phyloP scores from a whole-genome alignment of 306 rosid genomes.

The Prosopis cineraria region DNA sequence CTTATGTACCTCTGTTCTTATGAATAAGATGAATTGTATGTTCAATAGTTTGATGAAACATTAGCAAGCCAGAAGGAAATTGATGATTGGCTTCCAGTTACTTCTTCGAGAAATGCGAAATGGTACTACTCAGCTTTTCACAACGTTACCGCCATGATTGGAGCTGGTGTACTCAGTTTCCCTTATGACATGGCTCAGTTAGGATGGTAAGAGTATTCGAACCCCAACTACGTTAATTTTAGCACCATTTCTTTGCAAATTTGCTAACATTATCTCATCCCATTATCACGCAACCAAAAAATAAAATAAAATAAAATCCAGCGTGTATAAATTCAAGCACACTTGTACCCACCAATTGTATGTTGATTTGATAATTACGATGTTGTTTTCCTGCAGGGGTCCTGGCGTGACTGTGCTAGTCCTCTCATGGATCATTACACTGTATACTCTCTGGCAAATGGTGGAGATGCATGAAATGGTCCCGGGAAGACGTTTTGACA shows the following conservation, averaged over 20 bases:
- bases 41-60: slow-evolving; percentile 35
- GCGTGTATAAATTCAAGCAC: neutral
- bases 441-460: slow-evolving; percentile 85
- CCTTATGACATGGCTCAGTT: slow-evolving; percentile 68
- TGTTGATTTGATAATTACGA: neutral
- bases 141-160: slow-evolving; percentile 90
- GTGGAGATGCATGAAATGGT: slow-evolving; percentile 91
- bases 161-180: slow-evolving; percentile 75
- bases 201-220: slow-evolving; percentile 56
- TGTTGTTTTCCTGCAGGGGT: slow-evolving; percentile 50
- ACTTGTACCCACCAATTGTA: neutral
- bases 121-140: slow-evolving; percentile 45
- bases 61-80: slow-evolving; percentile 46
- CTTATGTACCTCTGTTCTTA: neutral
- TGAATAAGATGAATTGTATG: neutral
- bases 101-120: slow-evolving; percentile 60
- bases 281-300: neutral
- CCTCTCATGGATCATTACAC: slow-evolving; percentile 69
- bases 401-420: slow-evolving; percentile 63
- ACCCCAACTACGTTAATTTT: neutral
- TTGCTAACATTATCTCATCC: neutral
- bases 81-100: slow-evolving; percentile 80
- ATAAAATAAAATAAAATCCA: too few species aligned
- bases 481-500: slow-evolving; percentile 73
- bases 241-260: neutral